Base-by-base conservation (phyloP, 2,329 filamentous ascomycete species). In the Calcarisporium arbuscula region DNA sequence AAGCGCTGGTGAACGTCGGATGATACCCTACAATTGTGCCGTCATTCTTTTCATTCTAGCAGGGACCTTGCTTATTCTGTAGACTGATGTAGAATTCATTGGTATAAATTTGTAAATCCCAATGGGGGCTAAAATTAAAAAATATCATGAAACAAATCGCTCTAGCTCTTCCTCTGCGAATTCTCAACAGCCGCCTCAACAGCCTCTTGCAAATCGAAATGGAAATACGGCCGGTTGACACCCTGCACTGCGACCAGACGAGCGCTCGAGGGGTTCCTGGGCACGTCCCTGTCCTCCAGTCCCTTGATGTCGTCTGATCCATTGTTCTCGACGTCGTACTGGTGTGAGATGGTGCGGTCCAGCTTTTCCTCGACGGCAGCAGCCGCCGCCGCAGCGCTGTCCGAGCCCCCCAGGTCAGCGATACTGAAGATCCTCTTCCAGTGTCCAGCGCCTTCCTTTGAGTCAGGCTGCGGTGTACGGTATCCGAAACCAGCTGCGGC, bases 371-470 rank as follows among this genome's bases (percentile, higher is more conserved):
- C 83, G n/a, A n/a, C n/a, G 4, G 68, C 67, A 0, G 74, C 75
- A 2, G 81, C 80, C 18, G 52, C 52, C 10, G 46, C 46, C 8
- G 56, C 49, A 1, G 83, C 84, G 14, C 81, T 86, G 36, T 80
- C 65, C 2, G 67, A 65, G 8, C 88, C 82, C 39, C 86, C 79
- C 33, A 94, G 77, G 52, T 95, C 87, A 2, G 90, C 86, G 21
- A 96, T 89, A 52, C 79, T 87, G 71, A 95, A 96, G 47, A 96
- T 89, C 16, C 87, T 85, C 60, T 87, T 89, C 58, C 57, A 61
- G 15, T 57, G 48, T 12, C 50, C 51, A 3, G 52, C 34, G 11
- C 42, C 42, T 35, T 44, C 41, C 46, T 28, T 44, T 37, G 28
- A 37, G 27, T n/a, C 42, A 10, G 35, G 50, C 36, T 21, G 48